Evolutionary conservation across 169 alveolate genomes (phyloP).

Genomic region (Plasmodium gonderi): DNA sequence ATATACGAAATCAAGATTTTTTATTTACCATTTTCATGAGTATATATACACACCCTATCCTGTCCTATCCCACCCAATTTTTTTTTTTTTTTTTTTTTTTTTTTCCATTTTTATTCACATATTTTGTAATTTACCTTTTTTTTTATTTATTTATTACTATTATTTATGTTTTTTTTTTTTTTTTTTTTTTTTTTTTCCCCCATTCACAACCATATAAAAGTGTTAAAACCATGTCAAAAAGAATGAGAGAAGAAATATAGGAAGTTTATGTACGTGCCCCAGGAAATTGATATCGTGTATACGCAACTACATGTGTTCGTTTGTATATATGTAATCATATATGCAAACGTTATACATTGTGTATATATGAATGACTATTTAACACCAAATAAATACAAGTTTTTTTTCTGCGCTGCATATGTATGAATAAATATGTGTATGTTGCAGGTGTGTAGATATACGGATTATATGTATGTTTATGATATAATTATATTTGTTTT

Average conservation of each 20-base stretch:
- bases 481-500: slow-evolving; percentile 46
- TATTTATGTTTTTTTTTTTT: no score
- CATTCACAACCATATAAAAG: neutral
- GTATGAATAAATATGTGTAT: neutral
- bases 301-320: neutral
- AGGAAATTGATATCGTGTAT: neutral
- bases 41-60: neutral
- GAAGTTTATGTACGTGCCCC: neutral
- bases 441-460: slow-evolving; percentile 1
- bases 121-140: neutral
- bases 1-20: neutral
- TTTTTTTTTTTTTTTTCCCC: neutral
- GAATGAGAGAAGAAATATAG: neutral
- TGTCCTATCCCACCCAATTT: neutral
- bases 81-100: slow-evolving; percentile 6
- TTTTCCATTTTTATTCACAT: neutral
- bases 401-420: neutral
- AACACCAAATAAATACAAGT: neutral
- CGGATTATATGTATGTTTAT: slow-evolving; percentile 14
- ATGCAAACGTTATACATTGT: neutral
- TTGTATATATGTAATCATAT: neutral
- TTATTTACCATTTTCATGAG: neutral
- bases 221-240: neutral
- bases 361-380: neutral
- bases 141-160: no score